phyloP scores from a whole-genome alignment of 2,329 filamentous ascomycete species.

The Rutstroemia sp. region DNA sequence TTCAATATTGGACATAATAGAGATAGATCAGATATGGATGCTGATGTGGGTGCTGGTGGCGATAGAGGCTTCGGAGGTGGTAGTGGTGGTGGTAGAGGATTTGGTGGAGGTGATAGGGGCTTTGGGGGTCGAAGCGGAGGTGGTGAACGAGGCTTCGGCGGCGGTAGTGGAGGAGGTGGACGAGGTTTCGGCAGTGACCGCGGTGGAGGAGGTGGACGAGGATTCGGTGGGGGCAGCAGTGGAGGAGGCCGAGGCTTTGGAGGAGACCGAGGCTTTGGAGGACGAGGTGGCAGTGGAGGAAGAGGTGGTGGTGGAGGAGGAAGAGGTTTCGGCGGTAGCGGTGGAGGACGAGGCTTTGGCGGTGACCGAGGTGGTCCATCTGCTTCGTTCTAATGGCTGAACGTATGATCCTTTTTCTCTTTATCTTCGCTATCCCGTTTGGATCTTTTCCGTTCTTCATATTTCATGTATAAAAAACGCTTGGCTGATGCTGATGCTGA shows the following conservation, averaged over 20 bases:
- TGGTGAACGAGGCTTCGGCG: conserved; percentile 4
- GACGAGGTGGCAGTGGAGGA: neutral
- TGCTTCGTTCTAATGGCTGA: too few relatives aligned
- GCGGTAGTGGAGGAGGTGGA: conserved; percentile 1
- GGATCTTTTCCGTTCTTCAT: too few relatives aligned
- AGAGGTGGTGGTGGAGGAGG: conserved; percentile 9
- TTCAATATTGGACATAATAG: conserved; percentile 14
- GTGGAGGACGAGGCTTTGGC: neutral
- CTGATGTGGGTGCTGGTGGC: conserved; percentile 6
- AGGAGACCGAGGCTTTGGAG: neutral
- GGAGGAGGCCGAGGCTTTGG: neutral
- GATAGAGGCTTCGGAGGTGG: conserved; percentile 9
- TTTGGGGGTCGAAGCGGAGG: conserved; percentile 8
- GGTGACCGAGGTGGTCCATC: conserved; percentile 4
- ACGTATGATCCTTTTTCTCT: too few relatives aligned
- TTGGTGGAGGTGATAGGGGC: conserved; percentile 10
- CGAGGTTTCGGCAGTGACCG: conserved; percentile 4
- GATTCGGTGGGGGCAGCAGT: neutral
- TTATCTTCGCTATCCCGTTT: too few relatives aligned
- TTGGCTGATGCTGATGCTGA: too few relatives aligned
- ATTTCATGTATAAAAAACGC: too few relatives aligned
- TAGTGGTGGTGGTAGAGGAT: neutral
- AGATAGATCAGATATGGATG: neutral
- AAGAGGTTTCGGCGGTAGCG: neutral
- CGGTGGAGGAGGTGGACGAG: conserved; percentile 2